Base-by-base conservation (phyloP, 495 filamentous ascomycete genomes). In the Trichoderma gamsii region DNA sequence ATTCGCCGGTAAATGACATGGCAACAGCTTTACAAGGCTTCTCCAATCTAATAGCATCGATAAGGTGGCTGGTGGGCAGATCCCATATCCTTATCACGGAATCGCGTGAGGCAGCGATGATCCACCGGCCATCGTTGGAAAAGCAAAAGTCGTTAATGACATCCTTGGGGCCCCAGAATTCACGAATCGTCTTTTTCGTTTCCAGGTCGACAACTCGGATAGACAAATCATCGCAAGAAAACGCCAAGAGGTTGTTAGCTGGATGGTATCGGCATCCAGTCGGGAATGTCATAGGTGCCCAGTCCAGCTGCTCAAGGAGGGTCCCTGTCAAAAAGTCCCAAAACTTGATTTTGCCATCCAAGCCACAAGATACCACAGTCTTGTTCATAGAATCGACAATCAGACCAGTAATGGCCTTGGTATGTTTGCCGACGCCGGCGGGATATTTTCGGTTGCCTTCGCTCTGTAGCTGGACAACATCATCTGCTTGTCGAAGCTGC, bases 341-440 rank as follows among this genome's bases (percentile, higher is more conserved):
- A 76, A 99, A 98, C 82, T 98, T 98, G 70, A 99, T 83, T 74
- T 88, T 95, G n/a, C 96, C 96, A 76, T 99, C 95, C 29, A 92
- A 77, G 2, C 91, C 88, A 74, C 91, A 96, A 67, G 92, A 96
- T 41, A 95, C 87, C 64, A 97, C 83, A 25, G 83, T 85, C 49
- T 85, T 87, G 74, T 98, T 97, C 70, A 98, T 81, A 44, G 88
- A 85, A 77, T 98, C 93, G 64, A 97, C 85, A 38, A 88, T 83
- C 63, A 98, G 77, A 0, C 96, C 95, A 51, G 92, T 97, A 18
- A 98, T 89, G 15, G 92, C 85, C 70, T 88, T 87, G 15, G 82
- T 89, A 79, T 99, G 95, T 70, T 86, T 90, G 3, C 88, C 88
- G 46, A 79, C 73, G 35, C 84, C 81, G 67, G 77, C 74, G 41